Evolutionary conservation across 345 rosid genomes (phyloP).

Genomic region (Euphorbia tirucalli): DNA sequence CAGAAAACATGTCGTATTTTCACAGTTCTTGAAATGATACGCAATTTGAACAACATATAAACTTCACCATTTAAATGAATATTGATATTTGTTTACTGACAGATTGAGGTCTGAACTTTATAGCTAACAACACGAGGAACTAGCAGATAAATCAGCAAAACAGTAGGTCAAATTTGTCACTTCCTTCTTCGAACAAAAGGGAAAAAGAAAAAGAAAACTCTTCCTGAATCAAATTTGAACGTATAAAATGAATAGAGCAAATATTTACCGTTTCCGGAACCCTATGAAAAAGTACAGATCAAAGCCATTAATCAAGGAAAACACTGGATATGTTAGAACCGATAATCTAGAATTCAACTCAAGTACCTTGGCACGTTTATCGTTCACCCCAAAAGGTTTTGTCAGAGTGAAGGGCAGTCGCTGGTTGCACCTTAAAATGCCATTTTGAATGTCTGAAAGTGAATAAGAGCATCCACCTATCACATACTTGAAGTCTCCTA

Average conservation of each 20-base stretch:
- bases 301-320: not conserved
- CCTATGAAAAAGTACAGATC: not conserved
- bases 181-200: not conserved
- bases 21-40: not conserved
- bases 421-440: slow-evolving; percentile 75
- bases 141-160: not conserved
- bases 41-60: not conserved
- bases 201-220: not conserved
- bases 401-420: slow-evolving; percentile 73
- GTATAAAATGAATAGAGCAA: too few species aligned
- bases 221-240: not conserved
- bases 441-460: slow-evolving; percentile 80
- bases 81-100: not conserved
- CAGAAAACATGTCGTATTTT: too few species aligned
- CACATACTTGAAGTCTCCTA: slow-evolving; percentile 77
- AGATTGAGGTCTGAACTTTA: not conserved
- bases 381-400: slow-evolving; percentile 73
- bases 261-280: not conserved
- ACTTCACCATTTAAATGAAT: not conserved
- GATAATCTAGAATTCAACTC: not conserved
- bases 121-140: not conserved
- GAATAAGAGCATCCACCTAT: slow-evolving; percentile 73
- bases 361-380: slow-evolving; percentile 60
- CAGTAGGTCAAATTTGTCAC: not conserved
- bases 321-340: not conserved